Conservation (phyloP, 352 stramenopile species). For the Phytopythium vexans region DNA sequence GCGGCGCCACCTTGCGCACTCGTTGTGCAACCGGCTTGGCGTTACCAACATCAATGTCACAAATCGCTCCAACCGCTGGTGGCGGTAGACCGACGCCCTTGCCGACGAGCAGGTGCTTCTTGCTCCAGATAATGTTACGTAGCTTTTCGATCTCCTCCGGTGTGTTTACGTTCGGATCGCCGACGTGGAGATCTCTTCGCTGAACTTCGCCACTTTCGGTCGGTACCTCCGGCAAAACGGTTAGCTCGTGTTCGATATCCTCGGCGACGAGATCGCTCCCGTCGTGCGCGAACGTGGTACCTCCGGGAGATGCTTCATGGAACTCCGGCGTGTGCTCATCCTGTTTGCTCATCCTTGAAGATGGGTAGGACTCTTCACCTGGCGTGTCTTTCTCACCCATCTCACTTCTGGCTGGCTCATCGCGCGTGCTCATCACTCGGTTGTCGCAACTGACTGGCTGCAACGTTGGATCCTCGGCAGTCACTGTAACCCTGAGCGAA, state of each 20-base stretch:
- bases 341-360: too few species aligned
- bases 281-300: not conserved
- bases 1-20: conserved; percentile 1
- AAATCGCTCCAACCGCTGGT: conserved; percentile 1
- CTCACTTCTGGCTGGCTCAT: too few species aligned
- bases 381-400: too few species aligned
- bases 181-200: conserved; percentile 7
- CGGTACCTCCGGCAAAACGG: conserved; percentile 3
- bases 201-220: conserved; percentile 7
- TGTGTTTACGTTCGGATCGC: not conserved
- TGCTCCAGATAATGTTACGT: conserved; percentile 2
- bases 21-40: conserved; percentile 9
- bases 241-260: conserved; percentile 7
- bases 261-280: conserved; percentile 8
- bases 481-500: too few species aligned
- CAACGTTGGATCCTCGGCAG: too few species aligned
- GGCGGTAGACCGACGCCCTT: conserved; percentile 12
- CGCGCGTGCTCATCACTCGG: not conserved
- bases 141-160: conserved; percentile 1
- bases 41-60: conserved; percentile 12
- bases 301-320: not conserved
- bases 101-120: conserved; percentile 5
- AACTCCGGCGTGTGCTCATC: not conserved
- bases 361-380: too few species aligned
- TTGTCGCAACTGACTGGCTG: not conserved